These are phyloP conservation scores for Sporothrix globosa DNA, from an alignment of 2,329 filamentous ascomycete genomes.

Conservation along the genomic window DNA sequence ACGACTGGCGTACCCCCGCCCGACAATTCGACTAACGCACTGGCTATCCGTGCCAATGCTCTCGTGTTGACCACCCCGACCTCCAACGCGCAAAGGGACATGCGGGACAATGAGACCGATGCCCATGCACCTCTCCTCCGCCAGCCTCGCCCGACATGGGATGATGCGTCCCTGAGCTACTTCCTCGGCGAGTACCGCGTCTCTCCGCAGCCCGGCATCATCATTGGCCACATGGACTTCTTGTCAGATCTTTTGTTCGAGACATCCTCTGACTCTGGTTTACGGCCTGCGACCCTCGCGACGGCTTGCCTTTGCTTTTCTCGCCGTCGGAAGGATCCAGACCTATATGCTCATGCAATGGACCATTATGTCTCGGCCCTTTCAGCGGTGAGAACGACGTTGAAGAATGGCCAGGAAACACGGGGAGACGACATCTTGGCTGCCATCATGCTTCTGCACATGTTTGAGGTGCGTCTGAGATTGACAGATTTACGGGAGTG, in stretches of 20 bases:
- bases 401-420: neutral
- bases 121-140: neutral
- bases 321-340: neutral
- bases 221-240: constrained; percentile 21
- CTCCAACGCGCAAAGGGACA: neutral
- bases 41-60: neutral
- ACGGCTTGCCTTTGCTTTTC: constrained; percentile 18
- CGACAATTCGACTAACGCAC: no score
- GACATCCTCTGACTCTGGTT: neutral
- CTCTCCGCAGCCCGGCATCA: neutral
- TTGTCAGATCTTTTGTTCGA: constrained; percentile 17
- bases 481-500: no score
- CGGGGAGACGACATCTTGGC: constrained; percentile 12
- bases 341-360: constrained; percentile 1
- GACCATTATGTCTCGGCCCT: constrained; percentile 16
- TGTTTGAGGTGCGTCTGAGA: constrained; percentile 1
- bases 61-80: neutral
- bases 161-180: constrained; percentile 11
- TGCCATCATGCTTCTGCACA: constrained; percentile 16
- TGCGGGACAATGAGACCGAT: neutral
- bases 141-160: constrained; percentile 5
- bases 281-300: neutral
- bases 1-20: no score
- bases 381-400: neutral
- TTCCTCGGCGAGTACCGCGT: constrained; percentile 16